These are phyloP conservation scores for Begonia masoniana DNA, from an alignment of 306 rosid genomes.

Conservation along the genomic window DNA sequence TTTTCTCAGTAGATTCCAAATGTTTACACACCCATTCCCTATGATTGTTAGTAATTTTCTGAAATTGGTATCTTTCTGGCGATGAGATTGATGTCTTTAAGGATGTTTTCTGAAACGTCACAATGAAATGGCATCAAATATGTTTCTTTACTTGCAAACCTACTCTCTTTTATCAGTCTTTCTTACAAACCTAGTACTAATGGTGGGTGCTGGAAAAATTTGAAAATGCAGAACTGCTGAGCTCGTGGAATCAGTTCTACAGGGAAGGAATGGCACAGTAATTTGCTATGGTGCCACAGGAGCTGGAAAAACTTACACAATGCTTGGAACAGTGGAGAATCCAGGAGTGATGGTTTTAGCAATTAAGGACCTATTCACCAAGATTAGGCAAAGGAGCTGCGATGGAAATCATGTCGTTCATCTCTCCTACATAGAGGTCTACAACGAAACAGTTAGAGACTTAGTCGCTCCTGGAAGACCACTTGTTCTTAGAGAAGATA, in stretches of 20 bases:
- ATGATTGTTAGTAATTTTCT: too few species aligned
- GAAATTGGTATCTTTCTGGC: too few species aligned
- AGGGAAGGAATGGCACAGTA: constrained; percentile 94
- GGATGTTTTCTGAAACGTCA: too few species aligned
- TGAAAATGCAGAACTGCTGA: constrained; percentile 59
- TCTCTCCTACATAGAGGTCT: constrained; percentile 90
- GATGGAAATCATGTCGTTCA: constrained; percentile 87
- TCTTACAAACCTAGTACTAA: too few species aligned
- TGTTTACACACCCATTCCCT: too few species aligned
- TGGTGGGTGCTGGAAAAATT: not conserved
- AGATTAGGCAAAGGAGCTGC: constrained; percentile 75
- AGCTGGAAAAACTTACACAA: constrained; percentile 94
- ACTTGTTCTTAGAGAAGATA: constrained; percentile 89
- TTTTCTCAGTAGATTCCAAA: too few species aligned
- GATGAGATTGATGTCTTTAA: too few species aligned
- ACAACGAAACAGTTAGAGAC: constrained; percentile 88
- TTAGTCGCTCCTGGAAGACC: constrained; percentile 94
- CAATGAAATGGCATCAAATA: too few species aligned
- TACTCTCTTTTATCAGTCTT: too few species aligned
- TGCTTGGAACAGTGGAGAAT: constrained; percentile 85
- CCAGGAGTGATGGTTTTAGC: constrained; percentile 99
- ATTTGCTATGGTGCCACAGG: constrained; percentile 98
- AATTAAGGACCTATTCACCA: constrained; percentile 75
- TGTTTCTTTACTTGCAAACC: too few species aligned
- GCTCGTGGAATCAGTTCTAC: constrained; percentile 86